Conservation (phyloP, 225 moss, liverwort and hornwort species). For the Rhytidiadelphus loreus region DNA sequence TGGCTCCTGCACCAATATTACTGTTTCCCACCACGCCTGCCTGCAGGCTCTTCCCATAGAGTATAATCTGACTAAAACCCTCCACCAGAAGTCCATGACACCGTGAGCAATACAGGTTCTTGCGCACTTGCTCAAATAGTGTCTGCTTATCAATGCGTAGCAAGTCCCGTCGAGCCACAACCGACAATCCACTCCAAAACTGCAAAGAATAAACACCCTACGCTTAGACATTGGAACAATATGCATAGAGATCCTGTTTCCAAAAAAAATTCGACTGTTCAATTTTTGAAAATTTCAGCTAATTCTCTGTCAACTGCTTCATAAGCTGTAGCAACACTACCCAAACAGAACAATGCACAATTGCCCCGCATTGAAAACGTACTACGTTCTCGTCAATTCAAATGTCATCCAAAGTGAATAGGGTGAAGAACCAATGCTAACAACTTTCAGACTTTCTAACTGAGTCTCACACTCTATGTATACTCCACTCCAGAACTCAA, state of each 20-base stretch:
- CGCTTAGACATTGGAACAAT: not conserved
- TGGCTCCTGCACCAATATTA: constrained; percentile 30
- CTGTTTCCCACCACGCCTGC: constrained; percentile 64
- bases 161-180: constrained; percentile 88
- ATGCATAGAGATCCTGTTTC: not conserved
- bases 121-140: constrained; percentile 97
- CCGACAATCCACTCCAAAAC: constrained; percentile 96
- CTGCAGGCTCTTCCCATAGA: constrained; percentile 88
- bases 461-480: not conserved
- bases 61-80: constrained; percentile 92
- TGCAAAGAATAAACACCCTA: constrained; percentile 31
- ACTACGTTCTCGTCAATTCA: not conserved
- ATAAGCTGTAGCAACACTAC: not conserved
- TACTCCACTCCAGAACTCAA: constrained; percentile 85
- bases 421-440: not conserved
- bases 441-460: not conserved
- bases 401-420: not conserved
- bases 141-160: constrained; percentile 99
- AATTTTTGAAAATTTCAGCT: not conserved
- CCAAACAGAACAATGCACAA: not conserved
- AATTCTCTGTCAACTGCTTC: not conserved
- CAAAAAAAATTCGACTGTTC: not conserved
- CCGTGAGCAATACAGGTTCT: constrained; percentile 96
- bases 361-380: not conserved
- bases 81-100: constrained; percentile 99